phyloP scores from a whole-genome alignment of 2,329 filamentous ascomycete genomes.

The Colletotrichum shisoi region DNA sequence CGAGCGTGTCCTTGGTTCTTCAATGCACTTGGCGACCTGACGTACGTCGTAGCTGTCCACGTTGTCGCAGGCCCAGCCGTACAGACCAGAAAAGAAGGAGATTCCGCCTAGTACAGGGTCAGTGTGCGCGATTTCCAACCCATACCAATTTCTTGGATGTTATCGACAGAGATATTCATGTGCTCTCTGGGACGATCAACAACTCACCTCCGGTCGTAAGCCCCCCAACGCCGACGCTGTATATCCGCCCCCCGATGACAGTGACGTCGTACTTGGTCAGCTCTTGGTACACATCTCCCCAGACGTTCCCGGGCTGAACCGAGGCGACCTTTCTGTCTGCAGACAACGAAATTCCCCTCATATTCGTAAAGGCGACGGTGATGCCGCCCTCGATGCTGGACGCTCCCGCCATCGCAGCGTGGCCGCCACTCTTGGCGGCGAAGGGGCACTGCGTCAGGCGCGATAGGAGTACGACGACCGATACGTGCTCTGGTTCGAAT shows the following conservation, averaged over 20 bases:
- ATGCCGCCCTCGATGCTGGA: conserved; percentile 32
- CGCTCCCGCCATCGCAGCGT: conserved; percentile 34
- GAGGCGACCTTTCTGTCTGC: conserved; percentile 45
- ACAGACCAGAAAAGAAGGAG: conserved; percentile 44
- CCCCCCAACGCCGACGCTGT: conserved; percentile 53
- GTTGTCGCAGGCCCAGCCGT: conserved; percentile 57
- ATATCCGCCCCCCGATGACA: conserved; percentile 52
- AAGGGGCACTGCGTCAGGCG: conserved; percentile 44
- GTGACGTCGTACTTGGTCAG: conserved; percentile 48
- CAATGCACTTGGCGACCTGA: too few species aligned
- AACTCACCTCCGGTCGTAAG: conserved; percentile 48
- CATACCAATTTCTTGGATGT: not conserved
- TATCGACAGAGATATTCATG: not conserved
- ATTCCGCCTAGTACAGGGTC: conserved; percentile 27
- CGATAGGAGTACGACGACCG: conserved; percentile 43
- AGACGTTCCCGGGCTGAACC: conserved; percentile 52
- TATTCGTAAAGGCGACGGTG: conserved; percentile 30
- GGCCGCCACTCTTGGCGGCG: conserved; percentile 36
- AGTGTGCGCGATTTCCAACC: not conserved
- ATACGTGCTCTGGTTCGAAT: conserved; percentile 42
- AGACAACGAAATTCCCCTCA: conserved; percentile 41
- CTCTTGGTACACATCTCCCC: conserved; percentile 51
- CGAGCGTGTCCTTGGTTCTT: not conserved
- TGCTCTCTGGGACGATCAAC: not conserved
- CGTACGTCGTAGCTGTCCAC: conserved; percentile 43